These are phyloP conservation scores for Acanthamoeba castellanii DNA, from an alignment of 208 protist species.

Conservation along the genomic window DNA sequence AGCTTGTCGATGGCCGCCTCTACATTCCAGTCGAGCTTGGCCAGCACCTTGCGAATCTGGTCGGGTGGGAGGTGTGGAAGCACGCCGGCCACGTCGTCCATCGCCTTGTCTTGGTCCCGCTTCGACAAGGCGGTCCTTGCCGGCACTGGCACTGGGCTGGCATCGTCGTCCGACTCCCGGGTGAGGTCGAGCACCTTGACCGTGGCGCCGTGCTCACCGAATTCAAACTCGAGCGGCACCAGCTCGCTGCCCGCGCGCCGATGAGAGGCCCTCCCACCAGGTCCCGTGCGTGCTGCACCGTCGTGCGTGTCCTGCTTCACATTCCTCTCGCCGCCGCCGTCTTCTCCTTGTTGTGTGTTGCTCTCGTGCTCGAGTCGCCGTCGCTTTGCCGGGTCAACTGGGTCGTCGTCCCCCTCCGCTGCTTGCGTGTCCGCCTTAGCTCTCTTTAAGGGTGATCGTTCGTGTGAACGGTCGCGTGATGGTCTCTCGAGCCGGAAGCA, in stretches of 20 bases:
- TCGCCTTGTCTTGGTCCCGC: background rate
- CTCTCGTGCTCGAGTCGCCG: too few relatives aligned
- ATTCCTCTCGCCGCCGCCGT: too few relatives aligned
- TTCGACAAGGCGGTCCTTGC: background rate
- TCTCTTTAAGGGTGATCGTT: background rate
- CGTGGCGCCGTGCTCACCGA: conserved; percentile 8
- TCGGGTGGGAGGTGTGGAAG: background rate
- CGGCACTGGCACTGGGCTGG: background rate
- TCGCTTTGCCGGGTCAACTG: too few relatives aligned
- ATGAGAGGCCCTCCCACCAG: background rate
- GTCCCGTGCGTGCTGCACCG: background rate
- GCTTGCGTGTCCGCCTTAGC: background rate
- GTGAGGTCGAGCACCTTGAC: conserved; percentile 15
- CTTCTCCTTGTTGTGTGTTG: too few relatives aligned
- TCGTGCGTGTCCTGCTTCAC: too few relatives aligned
- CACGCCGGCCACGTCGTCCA: background rate
- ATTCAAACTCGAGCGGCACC: conserved; percentile 2
- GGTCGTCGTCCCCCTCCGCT: too few relatives aligned
- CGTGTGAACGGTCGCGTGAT: too few relatives aligned
- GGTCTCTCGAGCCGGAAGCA: background rate
- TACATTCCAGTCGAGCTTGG: background rate
- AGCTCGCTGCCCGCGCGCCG: background rate
- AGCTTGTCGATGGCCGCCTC: conserved; percentile 2
- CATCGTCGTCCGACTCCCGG: background rate
- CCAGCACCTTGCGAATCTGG: background rate